Conservation (phyloP, 2,329 filamentous ascomycete genomes). For the Cladobotryum mycophilum region DNA sequence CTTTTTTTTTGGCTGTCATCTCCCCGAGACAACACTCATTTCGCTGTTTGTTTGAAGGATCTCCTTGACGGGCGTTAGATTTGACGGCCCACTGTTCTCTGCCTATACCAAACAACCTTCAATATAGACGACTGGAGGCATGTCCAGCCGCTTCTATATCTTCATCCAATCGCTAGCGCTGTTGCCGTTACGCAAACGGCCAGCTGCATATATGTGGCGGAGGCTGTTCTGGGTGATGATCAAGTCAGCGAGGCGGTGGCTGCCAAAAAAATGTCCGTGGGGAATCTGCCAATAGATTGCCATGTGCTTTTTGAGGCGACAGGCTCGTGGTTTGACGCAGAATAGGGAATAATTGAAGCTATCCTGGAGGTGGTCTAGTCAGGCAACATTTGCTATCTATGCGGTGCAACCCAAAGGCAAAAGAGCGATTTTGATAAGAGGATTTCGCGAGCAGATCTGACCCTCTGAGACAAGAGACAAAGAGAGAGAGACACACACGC, state of each 20-base stretch:
- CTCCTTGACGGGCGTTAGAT: neutral
- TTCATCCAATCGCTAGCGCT: conserved; percentile 8
- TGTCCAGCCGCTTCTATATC: neutral
- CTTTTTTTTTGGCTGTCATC: no score
- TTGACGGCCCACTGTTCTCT: no score
- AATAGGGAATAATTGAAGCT: neutral
- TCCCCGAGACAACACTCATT: no score
- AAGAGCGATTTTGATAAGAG: neutral
- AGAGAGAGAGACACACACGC: neutral
- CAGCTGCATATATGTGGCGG: conserved; percentile 1
- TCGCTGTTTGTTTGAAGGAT: no score
- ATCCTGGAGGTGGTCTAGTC: neutral
- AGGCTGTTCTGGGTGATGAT: neutral
- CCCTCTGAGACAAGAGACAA: neutral
- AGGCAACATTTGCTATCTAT: neutral
- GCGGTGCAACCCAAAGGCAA: neutral
- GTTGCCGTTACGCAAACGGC: conserved; percentile 3
- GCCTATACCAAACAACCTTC: no score
- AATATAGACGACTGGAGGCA: neutral
- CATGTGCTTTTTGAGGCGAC: neutral
- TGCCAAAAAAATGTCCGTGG: neutral
- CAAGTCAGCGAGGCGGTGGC: conserved; percentile 1
- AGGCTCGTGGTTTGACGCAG: neutral
- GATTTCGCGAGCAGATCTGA: neutral
- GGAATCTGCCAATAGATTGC: neutral